A percentile compares a stretch with the other conserved stretches of the same genome.
These are phyloP conservation scores for Hyaloraphidium curvatum DNA, from an alignment of 192 early-diverging fungal genomes.

Conservation along the genomic window DNA sequence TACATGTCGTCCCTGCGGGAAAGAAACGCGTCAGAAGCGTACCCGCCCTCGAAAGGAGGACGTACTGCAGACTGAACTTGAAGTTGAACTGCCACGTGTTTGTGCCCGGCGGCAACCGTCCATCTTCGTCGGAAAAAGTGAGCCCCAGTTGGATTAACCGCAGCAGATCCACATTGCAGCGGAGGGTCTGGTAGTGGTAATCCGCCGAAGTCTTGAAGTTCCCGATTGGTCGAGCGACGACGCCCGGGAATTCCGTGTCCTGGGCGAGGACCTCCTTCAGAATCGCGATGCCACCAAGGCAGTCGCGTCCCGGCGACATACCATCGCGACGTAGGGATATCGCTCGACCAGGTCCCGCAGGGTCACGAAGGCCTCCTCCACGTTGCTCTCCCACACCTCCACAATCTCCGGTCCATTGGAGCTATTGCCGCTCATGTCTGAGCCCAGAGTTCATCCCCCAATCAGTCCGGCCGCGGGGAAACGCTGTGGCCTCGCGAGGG, in stretches of 20 bases:
- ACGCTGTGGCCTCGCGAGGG: background rate
- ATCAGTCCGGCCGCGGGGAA: background rate
- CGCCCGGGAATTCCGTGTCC: conserved; percentile 99
- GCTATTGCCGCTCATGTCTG: background rate
- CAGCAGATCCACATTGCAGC: conserved; percentile 94
- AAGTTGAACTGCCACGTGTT: conserved; percentile 99
- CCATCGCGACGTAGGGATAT: conserved; percentile 95
- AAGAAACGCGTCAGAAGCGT: background rate
- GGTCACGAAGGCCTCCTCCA: conserved; percentile 79
- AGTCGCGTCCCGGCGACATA: conserved; percentile 9
- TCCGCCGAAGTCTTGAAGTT: conserved; percentile 86
- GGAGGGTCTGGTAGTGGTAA: conserved; percentile 93
- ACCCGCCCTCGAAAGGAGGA: background rate
- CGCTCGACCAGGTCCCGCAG: conserved; percentile 72
- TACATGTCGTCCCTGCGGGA: conserved; percentile 78
- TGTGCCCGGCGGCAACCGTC: conserved; percentile 62
- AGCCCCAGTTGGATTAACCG: conserved; percentile 98
- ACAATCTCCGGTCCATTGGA: conserved; percentile 25
- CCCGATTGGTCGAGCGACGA: conserved; percentile 95
- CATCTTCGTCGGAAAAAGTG: conserved; percentile 73
- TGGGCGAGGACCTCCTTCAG: conserved; percentile 8
- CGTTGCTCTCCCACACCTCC: conserved; percentile 84
- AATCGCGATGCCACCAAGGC: background rate
- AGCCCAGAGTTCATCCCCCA: background rate
- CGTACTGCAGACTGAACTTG: conserved; percentile 74